Evolutionary conservation across 1,284 basidiomycete genomes (phyloP).

Genomic region (Moniliophthora roreri): DNA sequence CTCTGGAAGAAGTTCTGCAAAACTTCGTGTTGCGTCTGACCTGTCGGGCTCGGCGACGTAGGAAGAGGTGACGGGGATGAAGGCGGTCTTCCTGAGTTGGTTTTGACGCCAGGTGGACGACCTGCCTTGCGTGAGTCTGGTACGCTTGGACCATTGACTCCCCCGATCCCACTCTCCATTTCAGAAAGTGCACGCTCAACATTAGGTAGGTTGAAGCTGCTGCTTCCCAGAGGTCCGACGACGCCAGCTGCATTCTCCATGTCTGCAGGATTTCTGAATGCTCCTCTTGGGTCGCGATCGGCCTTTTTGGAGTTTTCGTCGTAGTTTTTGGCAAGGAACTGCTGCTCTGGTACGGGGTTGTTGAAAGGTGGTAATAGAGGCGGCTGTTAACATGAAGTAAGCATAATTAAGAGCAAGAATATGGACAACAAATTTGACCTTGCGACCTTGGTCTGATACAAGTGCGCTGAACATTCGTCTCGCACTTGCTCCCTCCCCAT

Average conservation of each 20-base stretch:
- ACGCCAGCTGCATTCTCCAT: conserved; percentile 56
- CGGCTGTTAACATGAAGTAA: conserved; percentile 41
- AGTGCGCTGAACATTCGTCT: conserved; percentile 58
- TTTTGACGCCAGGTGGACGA: not conserved
- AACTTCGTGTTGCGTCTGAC: conserved; percentile 78
- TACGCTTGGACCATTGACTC: conserved; percentile 30
- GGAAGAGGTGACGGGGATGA: conserved; percentile 42
- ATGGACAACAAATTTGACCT: conserved; percentile 39
- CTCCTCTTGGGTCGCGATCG: conserved; percentile 84
- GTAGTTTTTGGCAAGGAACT: conserved; percentile 85
- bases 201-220: conserved; percentile 78
- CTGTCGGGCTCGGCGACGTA: conserved; percentile 47
- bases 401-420: conserved; percentile 5
- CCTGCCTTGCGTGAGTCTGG: conserved; percentile 23
- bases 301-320: conserved; percentile 87
- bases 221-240: conserved; percentile 87
- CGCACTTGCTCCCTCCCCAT: conserved; percentile 49
- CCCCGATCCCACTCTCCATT: conserved; percentile 68
- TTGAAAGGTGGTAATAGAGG: conserved; percentile 73
- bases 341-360: conserved; percentile 79
- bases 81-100: conserved; percentile 26
- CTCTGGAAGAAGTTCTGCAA: conserved; percentile 87
- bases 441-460: conserved; percentile 71
- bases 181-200: conserved; percentile 85
- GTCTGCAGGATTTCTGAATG: conserved; percentile 76